A percentile compares a stretch with the other conserved stretches of the same genome.
These are phyloP conservation scores for Amanita muscaria DNA, from an alignment of 768 basidiomycete species.

Conservation along the genomic window DNA sequence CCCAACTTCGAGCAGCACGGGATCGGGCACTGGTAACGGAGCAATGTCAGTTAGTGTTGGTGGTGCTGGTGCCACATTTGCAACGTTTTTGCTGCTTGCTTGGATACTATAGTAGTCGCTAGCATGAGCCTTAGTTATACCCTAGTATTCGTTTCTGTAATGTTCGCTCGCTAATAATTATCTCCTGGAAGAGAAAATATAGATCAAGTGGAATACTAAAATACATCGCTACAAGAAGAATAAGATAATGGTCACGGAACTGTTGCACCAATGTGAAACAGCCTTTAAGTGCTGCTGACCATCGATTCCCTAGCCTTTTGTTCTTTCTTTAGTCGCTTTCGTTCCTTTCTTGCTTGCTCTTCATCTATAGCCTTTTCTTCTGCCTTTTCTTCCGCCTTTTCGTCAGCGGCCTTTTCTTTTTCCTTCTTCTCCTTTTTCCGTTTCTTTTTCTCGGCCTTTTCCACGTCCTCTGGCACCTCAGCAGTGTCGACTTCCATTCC, in stretches of 20 bases:
- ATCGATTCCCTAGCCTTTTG: constrained; percentile 45
- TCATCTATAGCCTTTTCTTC: constrained; percentile 40
- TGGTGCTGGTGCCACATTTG: constrained; percentile 22
- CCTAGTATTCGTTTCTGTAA: no score
- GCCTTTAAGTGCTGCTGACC: constrained; percentile 24
- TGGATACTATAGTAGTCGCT: constrained; percentile 21
- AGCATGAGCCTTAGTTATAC: background rate
- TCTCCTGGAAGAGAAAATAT: background rate
- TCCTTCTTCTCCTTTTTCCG: constrained; percentile 59
- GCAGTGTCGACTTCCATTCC: constrained; percentile 28
- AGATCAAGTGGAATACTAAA: no score
- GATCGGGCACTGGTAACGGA: constrained; percentile 16
- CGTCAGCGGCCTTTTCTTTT: constrained; percentile 31
- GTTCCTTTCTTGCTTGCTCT: constrained; percentile 52
- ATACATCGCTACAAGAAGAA: background rate
- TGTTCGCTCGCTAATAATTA: no score
- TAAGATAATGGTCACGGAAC: no score
- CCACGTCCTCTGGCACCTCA: constrained; percentile 32
- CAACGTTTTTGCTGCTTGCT: constrained; percentile 23
- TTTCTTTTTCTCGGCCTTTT: constrained; percentile 48
- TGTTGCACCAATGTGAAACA: no score
- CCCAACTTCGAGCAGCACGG: constrained; percentile 6
- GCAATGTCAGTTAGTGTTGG: constrained; percentile 26
- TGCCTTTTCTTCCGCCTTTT: constrained; percentile 25
- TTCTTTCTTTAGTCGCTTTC: constrained; percentile 61